Evolutionary conservation across 176 grass and related monocot species (phyloP), one percentile per base, ranked within the genome.

Genomic region (Aegilops longissima): DNA sequence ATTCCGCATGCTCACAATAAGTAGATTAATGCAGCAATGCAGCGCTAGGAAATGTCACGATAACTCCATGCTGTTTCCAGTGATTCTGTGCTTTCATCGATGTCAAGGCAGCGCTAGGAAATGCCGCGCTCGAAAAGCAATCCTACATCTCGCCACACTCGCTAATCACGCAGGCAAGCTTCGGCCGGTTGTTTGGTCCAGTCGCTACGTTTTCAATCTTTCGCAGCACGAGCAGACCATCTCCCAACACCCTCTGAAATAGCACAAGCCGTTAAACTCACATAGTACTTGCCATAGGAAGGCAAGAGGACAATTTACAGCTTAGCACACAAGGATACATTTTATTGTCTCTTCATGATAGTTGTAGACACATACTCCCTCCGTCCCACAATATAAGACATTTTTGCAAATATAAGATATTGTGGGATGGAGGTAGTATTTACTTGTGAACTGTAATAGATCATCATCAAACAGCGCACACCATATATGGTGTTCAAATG

Each of bases 71-170:
- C 16, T 45, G 73, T 27, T 66, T 74, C n/a, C 24, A 66, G 24
- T 54, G 23, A 12, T 84, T 12, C 33, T 3, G 65, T 27, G 20
- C 33, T 23, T 39, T 13, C 74, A 70, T 84, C 47, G 12, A 63
- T 14, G 7, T 8, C 8, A 59, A 40, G 21, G 16, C 31, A 5
- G 6, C 49, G 47, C 51, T 18, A 54, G 51, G 51, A 54, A 2
- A 54, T 54, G 51, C 51, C 51, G 51, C 5, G 5, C 70, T 29
- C 35, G 36, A 39, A 36, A 42, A 79, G 42, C 58, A 77, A 71
- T n/a, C 84, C 96, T 99, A 99, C 97, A 99, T 96, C 47, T 99
- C 97, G 24, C 97, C 97, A 11, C 94, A 99, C 78, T 99, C 97
- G 3, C 88, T 88, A 65, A 96, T 92, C 39, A 91, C 36, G 31